phyloP scores from a whole-genome alignment of 2,329 filamentous ascomycete species.

The Bipolaris zeicola region DNA sequence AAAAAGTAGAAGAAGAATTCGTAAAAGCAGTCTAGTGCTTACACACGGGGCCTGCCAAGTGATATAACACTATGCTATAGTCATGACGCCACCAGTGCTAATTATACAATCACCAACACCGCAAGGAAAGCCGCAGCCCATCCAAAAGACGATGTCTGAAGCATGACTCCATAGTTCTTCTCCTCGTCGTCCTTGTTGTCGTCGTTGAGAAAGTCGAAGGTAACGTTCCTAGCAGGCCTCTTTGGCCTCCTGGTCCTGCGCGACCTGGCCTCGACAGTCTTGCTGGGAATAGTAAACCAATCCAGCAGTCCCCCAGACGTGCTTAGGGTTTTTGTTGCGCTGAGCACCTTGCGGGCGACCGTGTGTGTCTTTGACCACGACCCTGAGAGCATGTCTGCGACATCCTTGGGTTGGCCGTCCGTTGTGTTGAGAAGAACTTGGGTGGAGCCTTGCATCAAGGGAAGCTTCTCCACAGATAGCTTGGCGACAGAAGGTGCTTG shows the following conservation, averaged over 20 bases:
- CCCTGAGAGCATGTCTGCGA: not conserved
- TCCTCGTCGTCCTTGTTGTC: not conserved
- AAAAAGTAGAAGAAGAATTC: no score
- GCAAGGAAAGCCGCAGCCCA: no score
- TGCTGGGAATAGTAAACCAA: not conserved
- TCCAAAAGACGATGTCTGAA: no score
- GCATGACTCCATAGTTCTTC: no score
- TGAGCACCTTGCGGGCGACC: not conserved
- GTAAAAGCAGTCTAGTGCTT: no score
- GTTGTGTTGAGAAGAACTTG: conserved; percentile 4
- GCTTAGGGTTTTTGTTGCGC: not conserved
- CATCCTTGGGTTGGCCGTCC: not conserved
- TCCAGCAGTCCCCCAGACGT: not conserved
- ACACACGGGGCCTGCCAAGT: no score
- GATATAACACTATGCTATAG: no score
- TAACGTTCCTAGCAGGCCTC: conserved; percentile 1
- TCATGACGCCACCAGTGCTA: no score
- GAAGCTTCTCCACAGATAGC: not conserved
- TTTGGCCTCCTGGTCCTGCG: not conserved
- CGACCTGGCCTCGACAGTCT: not conserved
- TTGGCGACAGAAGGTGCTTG: not conserved
- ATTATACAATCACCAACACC: no score
- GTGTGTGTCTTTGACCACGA: not conserved
- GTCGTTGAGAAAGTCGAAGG: not conserved
- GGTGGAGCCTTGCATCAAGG: not conserved